Evolutionary conservation across 2,329 filamentous ascomycete genomes (phyloP), one percentile per base, ranked within the genome.

Genomic region (Cladosporium sp.): DNA sequence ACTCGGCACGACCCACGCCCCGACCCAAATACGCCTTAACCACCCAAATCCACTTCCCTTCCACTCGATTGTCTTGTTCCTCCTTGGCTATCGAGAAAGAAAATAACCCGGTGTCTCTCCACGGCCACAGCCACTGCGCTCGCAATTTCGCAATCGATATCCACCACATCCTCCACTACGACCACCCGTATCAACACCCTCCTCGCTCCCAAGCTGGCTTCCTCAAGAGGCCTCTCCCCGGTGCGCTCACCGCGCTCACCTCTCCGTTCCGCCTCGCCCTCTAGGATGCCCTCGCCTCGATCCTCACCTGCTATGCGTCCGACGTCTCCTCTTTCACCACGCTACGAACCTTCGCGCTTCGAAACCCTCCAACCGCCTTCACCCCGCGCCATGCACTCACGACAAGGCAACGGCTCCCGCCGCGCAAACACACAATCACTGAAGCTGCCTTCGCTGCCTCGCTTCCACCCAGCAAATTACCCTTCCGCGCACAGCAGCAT

Each of bases 391-490:
- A 55, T 59, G 55, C 56, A 66, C 52, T 54, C 59, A 37, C 45
- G 61, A 43, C 37, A 58, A 22, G 51, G 60, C 50, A 68, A 59
- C 48, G 56, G 63, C 43, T 66, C 68, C 41, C 65, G 66, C 12
- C 67, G 66, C 39, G 62, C 64, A 37, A 64, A 64, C 43, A 66
- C 64, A 24, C 60, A 65, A 43, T 66, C 68, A 20, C 63, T 77
- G 30, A 71, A 72, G 50, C 63, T 78, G 12, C 73, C 74, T n/a
- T 71, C 70, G 1, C 66, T 79, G 36, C 76, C 75, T 39, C 70
- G 73, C 52, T 78, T 76, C 66, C 76, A 79, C 53, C 76, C 76
- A 6, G 74, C 75, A 55, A 77, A 78, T 62, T 78, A 72, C 58
- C 69, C 72, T 8, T 65, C 62, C 3, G 51, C 56, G 15, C 59